phyloP scores from a whole-genome alignment of 768 basidiomycete genomes.

The Kwoniella botswanensis region DNA sequence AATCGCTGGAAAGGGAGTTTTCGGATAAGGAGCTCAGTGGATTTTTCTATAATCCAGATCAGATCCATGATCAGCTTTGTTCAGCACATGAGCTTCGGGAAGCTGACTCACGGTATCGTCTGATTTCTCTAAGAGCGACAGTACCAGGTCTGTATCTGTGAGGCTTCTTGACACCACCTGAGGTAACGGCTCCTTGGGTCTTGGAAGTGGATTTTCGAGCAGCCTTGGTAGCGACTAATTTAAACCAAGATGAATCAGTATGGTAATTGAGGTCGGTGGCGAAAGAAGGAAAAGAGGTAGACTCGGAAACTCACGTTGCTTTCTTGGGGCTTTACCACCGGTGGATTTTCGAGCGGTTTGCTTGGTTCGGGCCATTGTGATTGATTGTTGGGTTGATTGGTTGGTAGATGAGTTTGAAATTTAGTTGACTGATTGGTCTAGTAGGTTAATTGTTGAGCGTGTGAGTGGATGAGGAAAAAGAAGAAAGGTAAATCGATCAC shows the following conservation, averaged over 20 bases:
- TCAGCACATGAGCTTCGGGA: not conserved
- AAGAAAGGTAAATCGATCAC: slow-evolving; percentile 22
- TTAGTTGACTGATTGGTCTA: slow-evolving; percentile 7
- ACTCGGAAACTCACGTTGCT: slow-evolving; percentile 54
- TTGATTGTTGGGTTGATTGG: slow-evolving; percentile 64
- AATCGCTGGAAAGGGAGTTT: slow-evolving; percentile 71
- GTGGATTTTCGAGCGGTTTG: slow-evolving; percentile 97
- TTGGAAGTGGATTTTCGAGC: slow-evolving; percentile 64
- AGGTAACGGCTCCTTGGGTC: slow-evolving; percentile 38
- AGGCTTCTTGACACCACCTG: slow-evolving; percentile 79
- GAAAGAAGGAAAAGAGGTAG: slow-evolving; percentile 33
- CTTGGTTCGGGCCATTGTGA: slow-evolving; percentile 61
- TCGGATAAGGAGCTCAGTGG: slow-evolving; percentile 64
- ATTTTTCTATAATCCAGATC: slow-evolving; percentile 50
- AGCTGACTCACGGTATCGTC: slow-evolving; percentile 57
- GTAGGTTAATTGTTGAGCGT: slow-evolving; percentile 23
- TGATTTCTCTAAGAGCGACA: slow-evolving; percentile 64
- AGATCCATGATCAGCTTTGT: not conserved
- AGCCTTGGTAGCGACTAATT: slow-evolving; percentile 65
- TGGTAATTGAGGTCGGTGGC: not conserved
- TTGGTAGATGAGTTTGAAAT: not conserved
- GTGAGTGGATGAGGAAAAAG: slow-evolving; percentile 30
- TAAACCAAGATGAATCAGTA: slow-evolving; percentile 2
- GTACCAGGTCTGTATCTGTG: slow-evolving; percentile 70
- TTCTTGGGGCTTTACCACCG: slow-evolving; percentile 71